Conservation (phyloP, 1,139 yeast genomes). For the Kodamaea arcana region DNA sequence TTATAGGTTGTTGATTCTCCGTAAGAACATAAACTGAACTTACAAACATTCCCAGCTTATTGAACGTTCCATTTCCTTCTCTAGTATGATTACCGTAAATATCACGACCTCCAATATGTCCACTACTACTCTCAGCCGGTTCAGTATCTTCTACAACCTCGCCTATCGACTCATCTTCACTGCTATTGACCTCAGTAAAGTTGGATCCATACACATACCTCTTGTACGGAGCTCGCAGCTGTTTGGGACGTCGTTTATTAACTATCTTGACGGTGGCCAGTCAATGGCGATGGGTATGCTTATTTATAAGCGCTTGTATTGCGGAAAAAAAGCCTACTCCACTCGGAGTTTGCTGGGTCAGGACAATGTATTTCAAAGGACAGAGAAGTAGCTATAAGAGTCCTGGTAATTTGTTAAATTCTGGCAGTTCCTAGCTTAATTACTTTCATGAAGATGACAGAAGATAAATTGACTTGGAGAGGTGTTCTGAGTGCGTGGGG, state of each 20-base stretch:
- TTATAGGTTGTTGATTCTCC: constrained; percentile 13
- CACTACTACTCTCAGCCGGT: constrained; percentile 5
- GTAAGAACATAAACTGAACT: constrained; percentile 37
- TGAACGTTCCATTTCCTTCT: constrained; percentile 21
- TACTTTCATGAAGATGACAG: too few species aligned
- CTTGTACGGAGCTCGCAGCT: constrained; percentile 71
- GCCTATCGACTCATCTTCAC: constrained; percentile 36
- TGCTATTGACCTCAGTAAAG: constrained; percentile 26
- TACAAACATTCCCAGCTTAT: constrained; percentile 26
- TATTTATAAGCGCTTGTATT: too few species aligned
- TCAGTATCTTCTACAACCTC: constrained; percentile 19
- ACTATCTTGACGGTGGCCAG: too few species aligned
- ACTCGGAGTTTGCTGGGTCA: too few species aligned
- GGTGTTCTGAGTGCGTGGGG: too few species aligned
- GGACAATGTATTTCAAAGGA: too few species aligned
- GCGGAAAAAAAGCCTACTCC: too few species aligned
- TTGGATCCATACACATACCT: constrained; percentile 68
- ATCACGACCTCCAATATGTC: constrained; percentile 9
- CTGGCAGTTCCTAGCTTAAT: too few species aligned
- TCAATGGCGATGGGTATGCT: too few species aligned
- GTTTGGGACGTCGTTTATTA: constrained; percentile 81
- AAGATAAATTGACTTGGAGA: too few species aligned
- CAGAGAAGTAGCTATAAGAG: too few species aligned
- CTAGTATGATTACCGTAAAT: constrained; percentile 18
- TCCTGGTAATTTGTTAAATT: too few species aligned